Conservation (phyloP, 208 protist genomes). For the Tetramitus jugosus region DNA sequence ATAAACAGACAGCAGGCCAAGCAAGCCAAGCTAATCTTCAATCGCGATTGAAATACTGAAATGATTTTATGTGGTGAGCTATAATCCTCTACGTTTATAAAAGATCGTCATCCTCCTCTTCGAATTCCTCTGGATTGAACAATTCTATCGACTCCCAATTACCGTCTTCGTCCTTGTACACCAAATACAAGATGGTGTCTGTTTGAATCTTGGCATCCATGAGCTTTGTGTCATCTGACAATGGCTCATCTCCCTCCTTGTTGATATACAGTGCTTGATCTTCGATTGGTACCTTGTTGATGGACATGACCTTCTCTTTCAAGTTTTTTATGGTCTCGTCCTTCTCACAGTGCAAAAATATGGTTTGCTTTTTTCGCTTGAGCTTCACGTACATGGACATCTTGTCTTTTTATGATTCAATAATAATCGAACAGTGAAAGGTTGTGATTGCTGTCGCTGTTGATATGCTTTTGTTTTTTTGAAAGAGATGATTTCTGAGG, state of each 20-base stretch:
- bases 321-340: neutral
- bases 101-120: neutral
- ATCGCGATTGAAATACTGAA: too few species aligned
- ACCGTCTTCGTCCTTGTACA: neutral
- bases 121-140: neutral
- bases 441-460: too few species aligned
- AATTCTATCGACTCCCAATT: neutral
- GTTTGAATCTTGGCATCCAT: neutral
- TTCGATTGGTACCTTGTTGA: neutral
- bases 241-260: neutral
- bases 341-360: neutral
- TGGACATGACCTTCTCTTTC: neutral
- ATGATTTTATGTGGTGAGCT: too few species aligned
- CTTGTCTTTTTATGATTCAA: too few species aligned
- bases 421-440: too few species aligned
- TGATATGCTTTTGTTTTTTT: too few species aligned
- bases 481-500: too few species aligned
- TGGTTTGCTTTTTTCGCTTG: neutral
- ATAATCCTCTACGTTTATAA: too few species aligned
- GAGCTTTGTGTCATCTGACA: neutral
- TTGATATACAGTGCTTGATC: neutral
- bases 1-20: too few species aligned
- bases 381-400: neutral
- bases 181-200: neutral
- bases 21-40: too few species aligned